Percentiles rank a stretch among this genome's conserved stretches.
Conservation (phyloP, 345 rosid species). For the Ceriops tagal region DNA sequence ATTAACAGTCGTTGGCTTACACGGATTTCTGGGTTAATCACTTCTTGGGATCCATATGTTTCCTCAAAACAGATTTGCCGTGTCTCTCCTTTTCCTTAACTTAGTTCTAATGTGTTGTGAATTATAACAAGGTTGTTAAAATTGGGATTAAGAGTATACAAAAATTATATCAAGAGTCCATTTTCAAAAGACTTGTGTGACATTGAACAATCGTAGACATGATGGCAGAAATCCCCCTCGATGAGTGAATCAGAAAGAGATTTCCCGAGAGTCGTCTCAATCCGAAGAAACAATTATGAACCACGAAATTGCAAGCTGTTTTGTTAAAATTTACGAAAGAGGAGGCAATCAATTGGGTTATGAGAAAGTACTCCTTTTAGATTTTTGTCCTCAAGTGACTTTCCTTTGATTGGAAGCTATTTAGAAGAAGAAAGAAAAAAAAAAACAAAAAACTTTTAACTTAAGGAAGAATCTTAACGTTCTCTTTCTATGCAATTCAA, state of each 20-base stretch:
- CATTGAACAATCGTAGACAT: constrained; percentile 4
- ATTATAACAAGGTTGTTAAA: background rate
- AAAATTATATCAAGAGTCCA: background rate
- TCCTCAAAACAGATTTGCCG: background rate
- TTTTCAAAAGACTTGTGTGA: constrained; percentile 11
- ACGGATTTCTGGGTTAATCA: too few relatives aligned
- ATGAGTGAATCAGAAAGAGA: constrained; percentile 3
- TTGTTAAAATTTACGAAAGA: constrained; percentile 12
- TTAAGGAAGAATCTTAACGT: constrained; percentile 20
- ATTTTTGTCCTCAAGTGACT: constrained; percentile 7
- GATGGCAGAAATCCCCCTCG: constrained; percentile 1
- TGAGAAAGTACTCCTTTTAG: background rate
- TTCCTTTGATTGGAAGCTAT: constrained; percentile 35
- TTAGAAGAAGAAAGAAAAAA: background rate
- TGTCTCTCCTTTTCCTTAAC: background rate
- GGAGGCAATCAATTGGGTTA: constrained; percentile 25
- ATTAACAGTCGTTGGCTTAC: too few relatives aligned
- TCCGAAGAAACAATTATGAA: constrained; percentile 26
- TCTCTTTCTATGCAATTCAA: too few relatives aligned
- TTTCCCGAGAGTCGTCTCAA: constrained; percentile 1
- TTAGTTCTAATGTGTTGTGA: background rate
- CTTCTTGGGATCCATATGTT: background rate
- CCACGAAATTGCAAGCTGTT: constrained; percentile 17
- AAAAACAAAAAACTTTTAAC: constrained; percentile 26
- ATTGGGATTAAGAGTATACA: background rate